Evolutionary conservation across 2,329 filamentous ascomycete genomes (phyloP).

Genomic region (Aurifilum marmelostoma): DNA sequence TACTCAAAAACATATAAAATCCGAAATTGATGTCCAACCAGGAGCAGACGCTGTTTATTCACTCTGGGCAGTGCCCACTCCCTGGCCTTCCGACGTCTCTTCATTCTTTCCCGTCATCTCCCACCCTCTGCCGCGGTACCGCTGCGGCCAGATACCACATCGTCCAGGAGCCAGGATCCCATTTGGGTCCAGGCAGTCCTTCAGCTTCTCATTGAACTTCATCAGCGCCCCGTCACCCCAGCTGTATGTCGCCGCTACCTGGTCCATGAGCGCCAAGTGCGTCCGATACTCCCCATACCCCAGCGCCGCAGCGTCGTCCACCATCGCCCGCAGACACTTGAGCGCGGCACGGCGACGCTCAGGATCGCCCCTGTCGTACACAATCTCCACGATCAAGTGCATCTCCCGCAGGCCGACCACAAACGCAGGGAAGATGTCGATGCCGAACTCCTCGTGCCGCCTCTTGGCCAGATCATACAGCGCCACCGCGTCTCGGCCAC

Average conservation of each 20-base stretch:
- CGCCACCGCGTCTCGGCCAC: conserved; percentile 40
- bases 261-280: conserved; percentile 45
- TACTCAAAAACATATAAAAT: neutral
- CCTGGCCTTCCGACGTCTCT: conserved; percentile 38
- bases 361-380: conserved; percentile 45
- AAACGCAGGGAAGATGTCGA: conserved; percentile 40
- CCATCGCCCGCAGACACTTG: conserved; percentile 40
- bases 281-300: conserved; percentile 47
- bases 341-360: conserved; percentile 35
- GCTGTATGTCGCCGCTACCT: conserved; percentile 45
- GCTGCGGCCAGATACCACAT: conserved; percentile 48
- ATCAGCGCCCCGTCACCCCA: conserved; percentile 43
- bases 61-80: conserved; percentile 31
- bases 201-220: conserved; percentile 43
- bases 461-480: conserved; percentile 39
- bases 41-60: neutral
- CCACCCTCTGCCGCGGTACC: conserved; percentile 39
- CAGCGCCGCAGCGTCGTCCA: conserved; percentile 40
- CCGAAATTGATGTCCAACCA: neutral
- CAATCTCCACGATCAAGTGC: conserved; percentile 49
- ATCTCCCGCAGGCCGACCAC: conserved; percentile 46
- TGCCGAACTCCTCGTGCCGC: conserved; percentile 34
- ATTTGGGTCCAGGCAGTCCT: conserved; percentile 46
- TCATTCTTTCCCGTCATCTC: conserved; percentile 41
- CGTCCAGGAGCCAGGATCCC: conserved; percentile 51